These are phyloP conservation scores for Xylaria nigripes DNA, from an alignment of 495 filamentous ascomycete genomes.

Conservation along the genomic window DNA sequence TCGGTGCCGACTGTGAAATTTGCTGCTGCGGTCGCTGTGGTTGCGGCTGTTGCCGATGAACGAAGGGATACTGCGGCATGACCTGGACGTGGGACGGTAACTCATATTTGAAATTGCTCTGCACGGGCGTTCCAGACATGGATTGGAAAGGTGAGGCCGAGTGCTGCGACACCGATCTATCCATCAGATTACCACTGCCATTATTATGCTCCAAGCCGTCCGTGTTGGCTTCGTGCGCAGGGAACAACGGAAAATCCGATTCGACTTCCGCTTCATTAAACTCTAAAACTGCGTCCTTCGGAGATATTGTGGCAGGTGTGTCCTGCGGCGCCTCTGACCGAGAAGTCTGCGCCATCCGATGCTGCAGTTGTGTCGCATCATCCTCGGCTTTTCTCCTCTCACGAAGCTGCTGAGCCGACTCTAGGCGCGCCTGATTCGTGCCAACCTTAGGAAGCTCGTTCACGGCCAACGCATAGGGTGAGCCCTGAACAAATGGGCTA, in stretches of 20 bases:
- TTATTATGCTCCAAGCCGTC: slow-evolving; percentile 28
- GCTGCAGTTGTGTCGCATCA: slow-evolving; percentile 45
- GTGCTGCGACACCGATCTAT: slow-evolving; percentile 18
- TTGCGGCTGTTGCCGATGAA: slow-evolving; percentile 27
- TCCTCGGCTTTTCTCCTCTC: slow-evolving; percentile 53
- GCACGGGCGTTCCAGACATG: slow-evolving; percentile 37
- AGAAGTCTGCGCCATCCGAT: slow-evolving; percentile 40
- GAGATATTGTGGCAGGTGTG: slow-evolving; percentile 84
- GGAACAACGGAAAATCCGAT: slow-evolving; percentile 61
- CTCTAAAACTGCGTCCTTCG: slow-evolving; percentile 85
- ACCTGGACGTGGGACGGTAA: slow-evolving; percentile 40
- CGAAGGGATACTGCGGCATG: slow-evolving; percentile 53
- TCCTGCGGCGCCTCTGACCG: slow-evolving; percentile 18
- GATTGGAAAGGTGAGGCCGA: slow-evolving; percentile 34
- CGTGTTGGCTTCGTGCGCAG: slow-evolving; percentile 31
- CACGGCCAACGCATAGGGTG: slow-evolving; percentile 51
- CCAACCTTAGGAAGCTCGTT: slow-evolving; percentile 36
- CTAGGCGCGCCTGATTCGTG: slow-evolving; percentile 37
- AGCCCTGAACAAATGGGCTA: slow-evolving; percentile 77
- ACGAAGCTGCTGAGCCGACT: slow-evolving; percentile 50
- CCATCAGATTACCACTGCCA: slow-evolving; percentile 9
- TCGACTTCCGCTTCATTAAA: slow-evolving; percentile 68
- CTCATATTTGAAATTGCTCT: slow-evolving; percentile 29
- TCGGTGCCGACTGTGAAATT: slow-evolving; percentile 29
- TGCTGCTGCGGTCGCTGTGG: slow-evolving; percentile 38